Base-by-base conservation (phyloP, 2,329 filamentous ascomycete genomes). In the Blastomyces silverae region DNA sequence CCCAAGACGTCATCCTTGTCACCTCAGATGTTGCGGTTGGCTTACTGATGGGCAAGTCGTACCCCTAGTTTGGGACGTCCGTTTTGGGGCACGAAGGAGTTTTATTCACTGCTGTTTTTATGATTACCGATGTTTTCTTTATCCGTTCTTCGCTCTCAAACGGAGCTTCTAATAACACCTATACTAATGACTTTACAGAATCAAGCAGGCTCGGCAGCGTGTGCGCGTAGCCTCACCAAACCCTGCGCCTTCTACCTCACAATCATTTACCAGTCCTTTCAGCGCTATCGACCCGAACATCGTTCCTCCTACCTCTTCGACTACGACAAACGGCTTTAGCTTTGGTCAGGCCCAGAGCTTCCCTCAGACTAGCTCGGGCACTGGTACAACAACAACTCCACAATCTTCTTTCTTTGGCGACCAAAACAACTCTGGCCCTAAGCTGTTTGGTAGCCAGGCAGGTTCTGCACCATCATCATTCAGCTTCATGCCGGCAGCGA, bases 341-440 rank as follows among this genome's bases (percentile, higher is more conserved):
- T 77, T 77, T 66, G 73, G 73, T n/a, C 73, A 76, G 66, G 73
- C 73, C 55, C 75, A 75, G 64, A 75, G 72, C 63, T 77, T 77
- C 61, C 72, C 71, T 56, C 72, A 71, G 64, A 70, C 71, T 28
- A 67, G 65, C 57, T 66, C 71, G 64, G 67, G 60, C 58, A 62
- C 70, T 39, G 69, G 66, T 48, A 70, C 69, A 62, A 66, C 63
- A 34, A 65, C 68, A 28, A 66, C 63, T 37, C 68, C 71, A 39
- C 75, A 71, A 67, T 70, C 71, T 44, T 65, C 69, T 13, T 68
- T 72, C 37, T 71, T 73, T 65, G 74, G 74, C 25, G 66, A 71
- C 46, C 70, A 70, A 62, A 70, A 67, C 53, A 66, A 66, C 56
- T n/a, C 63, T 11, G 59, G 65, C 37, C 68, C 67, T 31, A 59